Evolutionary conservation across 345 rosid species (phyloP).

Genomic region (Turnera subulata): DNA sequence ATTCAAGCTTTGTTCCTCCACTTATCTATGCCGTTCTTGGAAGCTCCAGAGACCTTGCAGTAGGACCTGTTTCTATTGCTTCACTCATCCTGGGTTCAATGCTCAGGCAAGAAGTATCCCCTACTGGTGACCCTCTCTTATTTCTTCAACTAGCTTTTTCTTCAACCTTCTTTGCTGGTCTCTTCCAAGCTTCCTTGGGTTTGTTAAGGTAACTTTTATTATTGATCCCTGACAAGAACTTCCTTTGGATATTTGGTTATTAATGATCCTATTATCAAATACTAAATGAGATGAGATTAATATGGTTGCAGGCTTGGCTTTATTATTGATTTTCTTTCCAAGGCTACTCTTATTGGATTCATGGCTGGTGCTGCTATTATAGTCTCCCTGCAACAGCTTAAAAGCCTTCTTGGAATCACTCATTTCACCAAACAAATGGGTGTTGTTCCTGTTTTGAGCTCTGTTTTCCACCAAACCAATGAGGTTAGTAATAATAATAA

Average conservation of each 20-base stretch:
- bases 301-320: constrained; percentile 65
- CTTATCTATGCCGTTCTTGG: constrained; percentile 89
- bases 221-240: too few species aligned
- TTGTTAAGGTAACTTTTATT: constrained; percentile 49
- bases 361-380: constrained; percentile 98
- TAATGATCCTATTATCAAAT: too few species aligned
- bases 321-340: constrained; percentile 84
- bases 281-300: neutral
- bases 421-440: constrained; percentile 87
- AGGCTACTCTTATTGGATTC: constrained; percentile 85
- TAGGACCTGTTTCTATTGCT: constrained; percentile 93
- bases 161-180: constrained; percentile 90
- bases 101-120: constrained; percentile 84
- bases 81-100: constrained; percentile 92
- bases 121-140: constrained; percentile 49
- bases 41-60: constrained; percentile 93
- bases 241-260: too few species aligned
- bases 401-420: constrained; percentile 84
- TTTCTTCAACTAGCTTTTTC: constrained; percentile 88
- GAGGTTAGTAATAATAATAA: constrained; percentile 50
- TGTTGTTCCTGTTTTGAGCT: constrained; percentile 71
- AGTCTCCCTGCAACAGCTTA: constrained; percentile 91
- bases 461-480: constrained; percentile 61
- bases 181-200: constrained; percentile 92
- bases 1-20: constrained; percentile 97